These are phyloP conservation scores for Eucalyptus dawsonii DNA, from an alignment of 345 rosid genomes.

Conservation along the genomic window DNA sequence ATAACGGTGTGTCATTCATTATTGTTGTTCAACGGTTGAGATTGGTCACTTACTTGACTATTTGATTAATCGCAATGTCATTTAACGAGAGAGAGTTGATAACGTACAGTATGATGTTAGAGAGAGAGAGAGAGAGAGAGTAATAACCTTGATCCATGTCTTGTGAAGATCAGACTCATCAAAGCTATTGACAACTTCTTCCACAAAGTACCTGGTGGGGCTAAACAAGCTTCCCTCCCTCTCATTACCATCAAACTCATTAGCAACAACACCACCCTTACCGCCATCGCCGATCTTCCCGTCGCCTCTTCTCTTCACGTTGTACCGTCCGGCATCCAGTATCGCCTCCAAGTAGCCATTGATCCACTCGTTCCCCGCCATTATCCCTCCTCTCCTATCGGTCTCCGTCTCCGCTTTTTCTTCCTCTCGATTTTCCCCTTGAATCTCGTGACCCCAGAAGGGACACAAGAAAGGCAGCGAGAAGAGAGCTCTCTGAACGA, in stretches of 20 bases:
- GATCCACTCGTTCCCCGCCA: constrained; percentile 91
- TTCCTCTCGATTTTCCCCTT: not conserved
- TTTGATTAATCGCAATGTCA: not conserved
- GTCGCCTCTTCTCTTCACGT: constrained; percentile 30
- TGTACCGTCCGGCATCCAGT: constrained; percentile 56
- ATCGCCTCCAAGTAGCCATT: constrained; percentile 86
- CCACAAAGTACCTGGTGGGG: constrained; percentile 77
- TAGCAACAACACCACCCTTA: not conserved
- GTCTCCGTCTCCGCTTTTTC: not conserved
- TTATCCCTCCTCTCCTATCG: constrained; percentile 4
- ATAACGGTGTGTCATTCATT: not conserved
- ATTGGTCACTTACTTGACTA: not conserved
- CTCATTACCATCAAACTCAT: constrained; percentile 19
- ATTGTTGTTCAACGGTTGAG: not conserved
- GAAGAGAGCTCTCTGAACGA: not conserved
- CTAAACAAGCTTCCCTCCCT: constrained; percentile 47
- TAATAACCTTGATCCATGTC: constrained; percentile 74
- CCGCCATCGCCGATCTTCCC: constrained; percentile 11
- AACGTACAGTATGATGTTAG: not conserved
- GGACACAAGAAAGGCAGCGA: not conserved
- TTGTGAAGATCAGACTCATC: constrained; percentile 79
- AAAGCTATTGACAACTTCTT: constrained; percentile 73
- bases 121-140: not conserved
- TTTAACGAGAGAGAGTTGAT: not conserved
- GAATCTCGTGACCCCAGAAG: not conserved